Evolutionary conservation across 495 filamentous ascomycete species (phyloP).

Genomic region (Aspergillus funiculosus): DNA sequence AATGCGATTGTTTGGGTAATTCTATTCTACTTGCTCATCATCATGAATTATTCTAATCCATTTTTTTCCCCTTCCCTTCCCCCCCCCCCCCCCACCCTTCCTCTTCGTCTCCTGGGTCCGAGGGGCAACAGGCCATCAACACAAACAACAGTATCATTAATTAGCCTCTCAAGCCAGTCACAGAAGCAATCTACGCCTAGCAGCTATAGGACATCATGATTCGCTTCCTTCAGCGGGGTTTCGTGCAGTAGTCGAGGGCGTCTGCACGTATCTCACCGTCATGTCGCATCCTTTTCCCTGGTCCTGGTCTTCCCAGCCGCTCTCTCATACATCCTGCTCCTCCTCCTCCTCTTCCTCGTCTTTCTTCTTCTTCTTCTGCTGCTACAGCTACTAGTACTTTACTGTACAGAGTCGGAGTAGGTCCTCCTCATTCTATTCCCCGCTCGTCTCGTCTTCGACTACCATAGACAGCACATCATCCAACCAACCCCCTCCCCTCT

Average conservation of each 20-base stretch:
- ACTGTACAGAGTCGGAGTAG: too few species aligned
- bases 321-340: too few species aligned
- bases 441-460: constrained; percentile 1
- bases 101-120: constrained; percentile 1
- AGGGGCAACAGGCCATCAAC: too few species aligned
- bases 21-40: too few species aligned
- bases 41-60: too few species aligned
- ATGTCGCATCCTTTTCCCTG: constrained; percentile 15
- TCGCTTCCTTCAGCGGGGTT: constrained; percentile 21
- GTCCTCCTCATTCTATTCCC: too few species aligned
- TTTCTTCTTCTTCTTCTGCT: too few species aligned
- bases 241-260: constrained; percentile 16
- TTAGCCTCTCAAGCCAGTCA: constrained; percentile 9
- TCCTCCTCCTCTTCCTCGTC: constrained; percentile 1
- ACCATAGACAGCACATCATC: too few species aligned
- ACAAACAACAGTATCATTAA: too few species aligned
- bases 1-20: too few species aligned
- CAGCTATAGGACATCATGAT: constrained; percentile 14
- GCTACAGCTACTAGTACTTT: too few species aligned
- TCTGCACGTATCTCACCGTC: constrained; percentile 19
- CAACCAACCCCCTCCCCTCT: background rate
- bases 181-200: constrained; percentile 11
- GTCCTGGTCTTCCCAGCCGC: constrained; percentile 8
- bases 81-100: background rate
- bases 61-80: background rate